Conservation (phyloP, 129 eudicot genomes). For the Chrysanthemum makinoi region DNA sequence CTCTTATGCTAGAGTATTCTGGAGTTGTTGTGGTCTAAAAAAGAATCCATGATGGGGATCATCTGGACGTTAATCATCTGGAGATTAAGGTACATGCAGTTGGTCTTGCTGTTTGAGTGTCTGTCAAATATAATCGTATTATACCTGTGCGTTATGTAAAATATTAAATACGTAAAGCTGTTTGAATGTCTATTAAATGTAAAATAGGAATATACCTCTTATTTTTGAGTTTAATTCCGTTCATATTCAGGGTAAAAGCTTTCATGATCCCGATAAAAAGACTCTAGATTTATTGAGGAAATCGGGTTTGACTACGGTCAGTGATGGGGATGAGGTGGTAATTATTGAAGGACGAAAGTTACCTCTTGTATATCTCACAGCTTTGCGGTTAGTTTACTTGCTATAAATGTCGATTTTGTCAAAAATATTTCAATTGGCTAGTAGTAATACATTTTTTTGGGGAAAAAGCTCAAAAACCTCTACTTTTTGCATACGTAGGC, state of each 20-base stretch:
- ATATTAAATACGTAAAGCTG: too few species aligned
- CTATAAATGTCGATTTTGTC: neutral
- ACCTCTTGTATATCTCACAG: neutral
- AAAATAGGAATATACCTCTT: neutral
- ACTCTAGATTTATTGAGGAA: neutral
- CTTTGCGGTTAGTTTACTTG: conserved; percentile 4
- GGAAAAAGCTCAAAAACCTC: neutral
- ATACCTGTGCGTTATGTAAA: too few species aligned
- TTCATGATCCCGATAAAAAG: neutral
- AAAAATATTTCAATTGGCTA: neutral
- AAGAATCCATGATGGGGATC: neutral
- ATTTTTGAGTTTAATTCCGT: neutral
- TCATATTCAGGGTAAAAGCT: neutral
- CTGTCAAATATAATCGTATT: too few species aligned
- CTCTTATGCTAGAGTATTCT: neutral
- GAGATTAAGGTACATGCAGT: too few species aligned
- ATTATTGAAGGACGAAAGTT: neutral
- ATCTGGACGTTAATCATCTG: too few species aligned
- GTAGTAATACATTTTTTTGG: neutral
- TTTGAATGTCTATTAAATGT: neutral
- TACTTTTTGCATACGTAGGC: neutral
- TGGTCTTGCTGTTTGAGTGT: too few species aligned
- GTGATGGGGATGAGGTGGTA: neutral
- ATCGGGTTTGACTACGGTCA: neutral
- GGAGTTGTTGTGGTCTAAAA: neutral